Percentiles rank a stretch among this genome's conserved stretches.
These are phyloP conservation scores for Salvia hispanica DNA, from an alignment of 257 asterid genomes.

Conservation along the genomic window DNA sequence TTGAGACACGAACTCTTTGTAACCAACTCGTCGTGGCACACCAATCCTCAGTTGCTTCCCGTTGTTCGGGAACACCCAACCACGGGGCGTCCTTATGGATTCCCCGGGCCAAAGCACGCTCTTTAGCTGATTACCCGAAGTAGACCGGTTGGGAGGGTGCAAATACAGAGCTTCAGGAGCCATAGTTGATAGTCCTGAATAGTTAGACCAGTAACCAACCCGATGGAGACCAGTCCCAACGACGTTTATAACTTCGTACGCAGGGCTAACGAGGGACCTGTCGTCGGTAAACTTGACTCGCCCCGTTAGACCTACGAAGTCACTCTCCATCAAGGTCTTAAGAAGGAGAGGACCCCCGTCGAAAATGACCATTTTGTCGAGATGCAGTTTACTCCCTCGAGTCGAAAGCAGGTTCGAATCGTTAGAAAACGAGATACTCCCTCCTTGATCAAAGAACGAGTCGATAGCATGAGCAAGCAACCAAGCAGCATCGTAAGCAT, in stretches of 20 bases:
- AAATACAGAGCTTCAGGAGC: constrained; percentile 66
- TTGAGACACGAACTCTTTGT: constrained; percentile 75
- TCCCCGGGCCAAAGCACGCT: constrained; percentile 96
- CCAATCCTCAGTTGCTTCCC: constrained; percentile 82
- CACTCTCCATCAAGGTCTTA: constrained; percentile 52
- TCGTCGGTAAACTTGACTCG: constrained; percentile 60
- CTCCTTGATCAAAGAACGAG: constrained; percentile 69
- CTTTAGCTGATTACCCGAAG: constrained; percentile 45
- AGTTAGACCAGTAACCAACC: constrained; percentile 86
- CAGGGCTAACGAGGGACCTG: constrained; percentile 58
- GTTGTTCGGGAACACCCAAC: constrained; percentile 91
- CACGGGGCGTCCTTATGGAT: constrained; percentile 67
- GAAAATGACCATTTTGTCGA: constrained; percentile 65
- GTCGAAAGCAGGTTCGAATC: constrained; percentile 50
- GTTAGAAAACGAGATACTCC: constrained; percentile 64
- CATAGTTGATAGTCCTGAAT: constrained; percentile 67
- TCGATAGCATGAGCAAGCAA: constrained; percentile 78
- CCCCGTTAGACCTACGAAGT: constrained; percentile 81
- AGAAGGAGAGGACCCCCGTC: constrained; percentile 79
- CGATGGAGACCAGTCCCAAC: constrained; percentile 77
- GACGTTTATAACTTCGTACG: constrained; percentile 76
- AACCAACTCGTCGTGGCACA: constrained; percentile 79
- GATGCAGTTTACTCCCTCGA: constrained; percentile 58
- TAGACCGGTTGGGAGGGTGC: constrained; percentile 55
- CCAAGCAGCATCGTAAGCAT: constrained; percentile 91